phyloP scores from a whole-genome alignment of 768 basidiomycete genomes.

The Polyporus arcularius region DNA sequence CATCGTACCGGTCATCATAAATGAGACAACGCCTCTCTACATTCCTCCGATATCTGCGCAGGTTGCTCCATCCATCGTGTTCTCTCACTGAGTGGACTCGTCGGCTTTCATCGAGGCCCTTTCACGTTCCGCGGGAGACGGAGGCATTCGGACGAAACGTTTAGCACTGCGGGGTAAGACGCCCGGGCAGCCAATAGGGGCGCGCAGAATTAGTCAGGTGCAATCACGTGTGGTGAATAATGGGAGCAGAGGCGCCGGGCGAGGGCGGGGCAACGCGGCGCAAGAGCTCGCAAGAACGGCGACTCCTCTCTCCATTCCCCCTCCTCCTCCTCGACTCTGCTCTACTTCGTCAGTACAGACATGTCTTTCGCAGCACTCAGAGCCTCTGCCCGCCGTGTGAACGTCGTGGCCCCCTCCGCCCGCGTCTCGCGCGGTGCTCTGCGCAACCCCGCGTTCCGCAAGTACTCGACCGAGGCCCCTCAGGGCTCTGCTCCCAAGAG shows the following conservation, averaged over 20 bases:
- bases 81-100: no score
- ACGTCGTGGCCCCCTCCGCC: conserved; percentile 31
- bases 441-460: conserved; percentile 51
- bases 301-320: background rate
- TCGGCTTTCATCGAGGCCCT: no score
- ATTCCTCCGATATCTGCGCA: no score
- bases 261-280: conserved; percentile 2
- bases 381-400: conserved; percentile 48
- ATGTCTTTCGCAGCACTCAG: conserved; percentile 65
- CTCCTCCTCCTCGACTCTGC: background rate
- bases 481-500: conserved; percentile 34
- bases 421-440: conserved; percentile 23
- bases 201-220: conserved; percentile 13
- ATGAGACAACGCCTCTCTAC: no score
- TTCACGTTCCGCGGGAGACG: no score
- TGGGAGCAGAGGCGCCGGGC: background rate
- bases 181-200: conserved; percentile 9
- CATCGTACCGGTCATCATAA: no score
- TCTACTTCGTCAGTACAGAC: conserved; percentile 9
- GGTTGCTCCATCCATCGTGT: no score
- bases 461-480: conserved; percentile 48
- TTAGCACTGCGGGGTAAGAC: background rate
- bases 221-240: conserved; percentile 18
- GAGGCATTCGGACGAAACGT: background rate
- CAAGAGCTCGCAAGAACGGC: background rate